Evolutionary conservation across 2,329 filamentous ascomycete genomes (phyloP), one percentile per base, ranked within the genome.

Genomic region (Aspergillus sp.): DNA sequence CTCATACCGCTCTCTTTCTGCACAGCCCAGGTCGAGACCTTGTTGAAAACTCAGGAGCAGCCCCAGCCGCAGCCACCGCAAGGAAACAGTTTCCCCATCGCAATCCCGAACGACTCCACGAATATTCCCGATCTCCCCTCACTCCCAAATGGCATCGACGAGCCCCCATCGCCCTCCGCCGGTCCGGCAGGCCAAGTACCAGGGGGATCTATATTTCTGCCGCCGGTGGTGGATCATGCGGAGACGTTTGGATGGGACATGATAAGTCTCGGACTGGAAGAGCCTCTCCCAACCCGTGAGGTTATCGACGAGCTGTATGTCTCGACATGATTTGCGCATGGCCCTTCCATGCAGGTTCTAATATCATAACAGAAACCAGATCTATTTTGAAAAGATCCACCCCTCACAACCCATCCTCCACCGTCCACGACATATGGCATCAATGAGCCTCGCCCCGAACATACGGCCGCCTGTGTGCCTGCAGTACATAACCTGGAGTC

Each of bases 401-500:
- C 86, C 88, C 0, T 90, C 90, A 0, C 65, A 89, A 51, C 91
- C 94, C 14, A 89, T 97, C 81, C 88, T 97, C 51, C 93, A 99
- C 69, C 88, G 86, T 62, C 89, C 87, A 54, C 85, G 93, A 47
- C 97, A 94, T 68, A 78, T 94, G 53, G 88, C 91, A 17, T 89
- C 90, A 30, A 90, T 96, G 85, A 90, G 93, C 65, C 79, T 96
- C 72, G 84, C 90, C n/a, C 90, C 90, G 16, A 85, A 85, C 56
- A 86, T 91, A 76, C 84, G 93, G 22, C 93, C 94, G 1, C 90
- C 93, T 0, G 85, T 96, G 26, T 90, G 88, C 59, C 75, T 99
- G 46, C 85, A 94, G 61, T 99, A 99, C 73, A 90, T 89, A 50
- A 95, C 97, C 79, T 97, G 93, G 93, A 89, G 87, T n/a, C 76